These are phyloP conservation scores for Quercus glauca DNA, from an alignment of 306 rosid genomes.

Conservation along the genomic window DNA sequence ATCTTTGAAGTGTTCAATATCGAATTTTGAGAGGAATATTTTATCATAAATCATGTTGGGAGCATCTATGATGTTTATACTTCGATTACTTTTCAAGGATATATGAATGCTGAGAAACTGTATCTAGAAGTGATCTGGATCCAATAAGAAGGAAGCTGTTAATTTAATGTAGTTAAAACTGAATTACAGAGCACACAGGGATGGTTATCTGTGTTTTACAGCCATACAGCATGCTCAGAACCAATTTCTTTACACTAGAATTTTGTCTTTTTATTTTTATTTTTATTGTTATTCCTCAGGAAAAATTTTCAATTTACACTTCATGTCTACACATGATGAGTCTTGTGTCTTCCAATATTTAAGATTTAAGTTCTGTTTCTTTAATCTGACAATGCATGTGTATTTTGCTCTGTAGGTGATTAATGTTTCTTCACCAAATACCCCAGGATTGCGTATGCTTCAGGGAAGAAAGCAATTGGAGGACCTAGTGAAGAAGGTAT, in stretches of 20 bases:
- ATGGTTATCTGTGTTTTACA: neutral
- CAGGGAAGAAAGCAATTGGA: slow-evolving; percentile 96
- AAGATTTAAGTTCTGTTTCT: neutral
- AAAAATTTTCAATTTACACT: neutral
- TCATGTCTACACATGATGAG: slow-evolving; percentile 2
- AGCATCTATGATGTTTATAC: neutral
- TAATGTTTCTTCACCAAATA: slow-evolving; percentile 99
- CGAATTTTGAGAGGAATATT: no score
- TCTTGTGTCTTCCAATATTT: neutral
- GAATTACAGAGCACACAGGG: neutral
- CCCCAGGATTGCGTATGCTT: slow-evolving; percentile 97
- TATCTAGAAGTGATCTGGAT: neutral
- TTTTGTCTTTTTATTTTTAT: neutral
- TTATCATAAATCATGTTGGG: neutral
- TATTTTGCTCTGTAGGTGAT: slow-evolving; percentile 57
- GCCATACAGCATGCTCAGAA: neutral
- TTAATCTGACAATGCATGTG: neutral
- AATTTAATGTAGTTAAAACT: neutral
- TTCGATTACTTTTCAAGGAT: neutral
- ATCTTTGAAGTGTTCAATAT: no score
- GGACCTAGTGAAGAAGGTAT: slow-evolving; percentile 94
- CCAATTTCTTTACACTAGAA: neutral
- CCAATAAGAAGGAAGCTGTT: neutral
- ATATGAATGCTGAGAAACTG: neutral
- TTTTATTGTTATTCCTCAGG: neutral